Evolutionary conservation across 2,329 filamentous ascomycete species (phyloP), one percentile per base, ranked within the genome.

Genomic region (Xylaria sp.): DNA sequence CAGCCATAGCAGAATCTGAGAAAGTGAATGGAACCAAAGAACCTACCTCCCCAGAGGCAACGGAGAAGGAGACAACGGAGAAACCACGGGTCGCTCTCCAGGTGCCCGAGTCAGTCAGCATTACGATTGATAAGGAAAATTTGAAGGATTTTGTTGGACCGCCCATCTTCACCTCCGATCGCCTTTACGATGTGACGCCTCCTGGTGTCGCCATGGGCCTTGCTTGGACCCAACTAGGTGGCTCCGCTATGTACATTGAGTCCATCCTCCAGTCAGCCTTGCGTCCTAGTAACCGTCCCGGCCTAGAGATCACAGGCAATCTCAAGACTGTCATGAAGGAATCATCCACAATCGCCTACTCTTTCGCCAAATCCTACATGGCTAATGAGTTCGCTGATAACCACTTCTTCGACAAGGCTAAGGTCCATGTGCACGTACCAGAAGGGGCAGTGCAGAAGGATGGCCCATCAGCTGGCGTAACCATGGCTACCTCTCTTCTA

Each of bases 281-380:
- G 57, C 89, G 89, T 12, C 86, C 90, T 32, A 87, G 87, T 66
- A 95, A 93, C 29, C 87, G 91, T 21, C 92, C 95, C 6, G 89
- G 92, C 21, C 85, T 99, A 51, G 93, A 97, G 77, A 94, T 94
- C 69, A 99, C 96, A 0, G 96, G 96, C 68, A 98, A 98, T 78
- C 86, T 99, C 58, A 96, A 97, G 84, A 89, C 89, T 18, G 96
- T 99, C 47, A 99, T 99, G 97, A 98, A 98, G 82, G 96, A 99
- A 82, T 98, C 94, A 1, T 96, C 94, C 0, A 86, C 90, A 2
- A 98, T 99, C 72, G 97, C 96, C 55, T 98, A 99, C 84, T 97
- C 93, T 0, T 99, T 97, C 77, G 91, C 93, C 76, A 98, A 98
- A 83, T 91, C 93, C 0, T 85, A 95, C 68, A 90, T 98, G 86